Conservation (phyloP, 2,329 filamentous ascomycete species). For the Chalara sp. region DNA sequence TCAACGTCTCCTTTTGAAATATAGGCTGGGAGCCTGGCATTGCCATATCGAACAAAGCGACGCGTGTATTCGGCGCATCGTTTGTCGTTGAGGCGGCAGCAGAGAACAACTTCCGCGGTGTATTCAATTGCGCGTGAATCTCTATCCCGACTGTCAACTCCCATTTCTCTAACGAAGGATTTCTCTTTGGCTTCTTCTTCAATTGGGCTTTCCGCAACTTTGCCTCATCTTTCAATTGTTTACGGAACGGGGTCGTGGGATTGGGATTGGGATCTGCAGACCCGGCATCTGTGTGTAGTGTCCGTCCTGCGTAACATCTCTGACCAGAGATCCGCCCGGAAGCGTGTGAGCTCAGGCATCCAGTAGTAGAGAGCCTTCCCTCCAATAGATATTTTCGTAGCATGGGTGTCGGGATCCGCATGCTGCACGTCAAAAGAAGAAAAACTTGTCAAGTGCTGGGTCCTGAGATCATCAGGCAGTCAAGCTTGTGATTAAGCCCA, state of each 20-base stretch:
- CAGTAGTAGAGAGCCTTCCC: conserved; percentile 18
- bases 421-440: too few relatives aligned
- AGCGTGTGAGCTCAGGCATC: conserved; percentile 20
- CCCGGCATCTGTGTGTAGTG: conserved; percentile 9
- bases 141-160: conserved; percentile 94
- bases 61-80: conserved; percentile 74
- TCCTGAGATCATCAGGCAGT: too few relatives aligned
- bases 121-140: conserved; percentile 94
- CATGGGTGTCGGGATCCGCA: conserved; percentile 8
- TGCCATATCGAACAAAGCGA: conserved; percentile 81
- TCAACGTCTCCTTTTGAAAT: conserved; percentile 75
- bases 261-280: conserved; percentile 4
- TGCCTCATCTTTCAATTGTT: conserved; percentile 64
- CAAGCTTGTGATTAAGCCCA: too few relatives aligned
- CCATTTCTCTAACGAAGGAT: conserved; percentile 54
- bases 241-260: conserved; percentile 49
- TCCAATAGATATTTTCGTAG: conserved; percentile 25
- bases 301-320: conserved; percentile 10
- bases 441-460: too few relatives aligned
- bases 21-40: conserved; percentile 83
- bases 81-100: conserved; percentile 56
- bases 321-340: conserved; percentile 4
- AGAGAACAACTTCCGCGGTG: conserved; percentile 84
- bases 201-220: conserved; percentile 38
- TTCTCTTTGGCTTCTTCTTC: conserved; percentile 28